Evolutionary conservation across 345 rosid species (phyloP), one percentile per base, ranked within the genome.

Genomic region (Mangifera indica): DNA sequence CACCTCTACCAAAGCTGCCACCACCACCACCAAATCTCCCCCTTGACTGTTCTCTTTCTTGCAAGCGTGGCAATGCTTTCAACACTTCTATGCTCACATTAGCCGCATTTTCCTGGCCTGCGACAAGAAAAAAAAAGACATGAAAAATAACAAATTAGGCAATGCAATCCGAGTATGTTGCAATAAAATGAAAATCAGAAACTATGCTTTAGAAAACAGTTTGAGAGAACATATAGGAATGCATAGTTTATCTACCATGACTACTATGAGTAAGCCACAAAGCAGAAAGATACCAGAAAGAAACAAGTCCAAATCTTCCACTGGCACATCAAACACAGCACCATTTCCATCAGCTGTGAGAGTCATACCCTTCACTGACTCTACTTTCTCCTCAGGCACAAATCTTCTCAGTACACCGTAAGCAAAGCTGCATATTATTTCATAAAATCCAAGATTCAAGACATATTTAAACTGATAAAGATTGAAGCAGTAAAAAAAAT

Each of bases 361-460:
- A 44, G 87, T 44, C 54, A 96, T 66, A 53, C 99, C 99, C 77
- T 90, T 80, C 67, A 96, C 85, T 0, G 75, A 60, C 69, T 88
- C 88, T n/a, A 87, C 98, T 84, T 93, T 96, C n/a, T 84, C 92
- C 83, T 96, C 99, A 0, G 99, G 98, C 83, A 96, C 72, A 78
- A 86, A 72, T 81, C 98, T 89, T 82, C 90, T 89, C 82, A 96
- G 65, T n/a, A 82, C 69, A 55, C 87, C 82, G 55, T 66, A 88
- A 20, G 84, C 99, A 74, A 25, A 86, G 72, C 99, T 96, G 81
- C 69, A 8, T 26, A 64, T 45, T n/a, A 59, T 54, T 66, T 69
- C 42, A 63, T 18, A 56, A 59, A n/a, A 61, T 54, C 26, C 18
- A 5, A 46, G 26, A n/a, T n/a, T n/a, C n/a, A n/a, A n/a, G n/a